Evolutionary conservation across 2,329 filamentous ascomycete genomes (phyloP).

Genomic region (Stemphylium lycopersici): DNA sequence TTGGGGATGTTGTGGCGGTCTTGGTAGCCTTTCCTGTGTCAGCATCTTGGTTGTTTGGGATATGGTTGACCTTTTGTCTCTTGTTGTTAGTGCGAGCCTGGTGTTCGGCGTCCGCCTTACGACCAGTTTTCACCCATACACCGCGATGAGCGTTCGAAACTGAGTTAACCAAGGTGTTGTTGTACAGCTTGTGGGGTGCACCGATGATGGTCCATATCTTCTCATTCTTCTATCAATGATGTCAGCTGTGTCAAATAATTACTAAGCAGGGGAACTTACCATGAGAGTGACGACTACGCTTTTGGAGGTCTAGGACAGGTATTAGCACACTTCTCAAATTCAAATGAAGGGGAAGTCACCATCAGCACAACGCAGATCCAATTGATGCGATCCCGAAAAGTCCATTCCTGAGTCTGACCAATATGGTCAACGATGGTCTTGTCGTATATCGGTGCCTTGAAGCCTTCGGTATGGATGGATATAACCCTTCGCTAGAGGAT

Average conservation of each 20-base stretch:
- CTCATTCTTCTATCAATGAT: constrained; percentile 12
- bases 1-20: neutral
- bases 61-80: neutral
- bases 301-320: constrained; percentile 7
- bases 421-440: constrained; percentile 12
- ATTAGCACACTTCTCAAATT: neutral
- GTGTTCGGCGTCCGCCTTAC: constrained; percentile 8
- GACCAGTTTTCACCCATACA: constrained; percentile 14
- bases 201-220: constrained; percentile 17
- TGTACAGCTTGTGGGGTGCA: constrained; percentile 21
- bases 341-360: neutral
- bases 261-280: constrained; percentile 1
- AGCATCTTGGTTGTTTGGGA: neutral
- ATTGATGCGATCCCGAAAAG: constrained; percentile 16
- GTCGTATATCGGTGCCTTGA: constrained; percentile 17
- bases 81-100: constrained; percentile 1
- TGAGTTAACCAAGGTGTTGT: constrained; percentile 11
- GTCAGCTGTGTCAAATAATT: neutral
- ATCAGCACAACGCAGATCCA: constrained; percentile 17
- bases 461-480: constrained; percentile 14
- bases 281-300: constrained; percentile 15
- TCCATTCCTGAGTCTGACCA: constrained; percentile 18
- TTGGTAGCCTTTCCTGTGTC: neutral
- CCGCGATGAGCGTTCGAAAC: constrained; percentile 15
- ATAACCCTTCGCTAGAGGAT: constrained; percentile 4